Evolutionary conservation across 129 eudicot genomes (phyloP), one percentile per base, ranked within the genome.

Genomic region (Pulicaria dysenterica): DNA sequence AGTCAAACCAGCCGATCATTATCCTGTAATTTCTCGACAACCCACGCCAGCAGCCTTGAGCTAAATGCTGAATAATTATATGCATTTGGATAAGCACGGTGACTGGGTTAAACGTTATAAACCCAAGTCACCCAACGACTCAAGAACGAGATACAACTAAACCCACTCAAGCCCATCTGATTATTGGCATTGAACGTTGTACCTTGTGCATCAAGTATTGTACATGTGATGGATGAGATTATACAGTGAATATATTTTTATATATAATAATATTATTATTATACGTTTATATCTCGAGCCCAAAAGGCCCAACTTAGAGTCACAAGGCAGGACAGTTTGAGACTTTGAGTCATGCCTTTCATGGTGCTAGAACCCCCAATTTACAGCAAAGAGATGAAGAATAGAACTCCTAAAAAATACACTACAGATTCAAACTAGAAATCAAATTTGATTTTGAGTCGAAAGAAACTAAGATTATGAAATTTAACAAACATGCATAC

Each of bases 1-100:
- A 80, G 84, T 80, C 84, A 80, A 70, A 76, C 41, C 37, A 34
- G 19, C 41, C 37, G 47, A 54, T 74, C 73, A 17, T 46, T 49
- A 76, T 67, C 58, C 51, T 42, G 45, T 47, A 56, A 17, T 17
- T 43, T 69, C 51, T 51, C 51, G 65, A 54, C 83, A 37, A 79
- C 69, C 50, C 73, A 67, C 48, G 17, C n/a, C 6, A 78, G 73
- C 82, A 54, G 76, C 72, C 81, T 15, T 56, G 17, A 40, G 61
- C 76, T 76, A 36, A 70, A 58, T 24, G 31, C 31, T 24, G 31
- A 44, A 67, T 24, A 68, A 34, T n/a, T n/a, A n/a, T 10, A 48
- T 53, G 19, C 24, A 62, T 73, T 50, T 61, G 70, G 83, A 80
- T 80, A 74, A 74, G 67, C 15, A 67, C 38, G 58, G 44, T 70